These are phyloP conservation scores for Solanum paucissectum DNA, from an alignment of 257 asterid genomes.

Conservation along the genomic window DNA sequence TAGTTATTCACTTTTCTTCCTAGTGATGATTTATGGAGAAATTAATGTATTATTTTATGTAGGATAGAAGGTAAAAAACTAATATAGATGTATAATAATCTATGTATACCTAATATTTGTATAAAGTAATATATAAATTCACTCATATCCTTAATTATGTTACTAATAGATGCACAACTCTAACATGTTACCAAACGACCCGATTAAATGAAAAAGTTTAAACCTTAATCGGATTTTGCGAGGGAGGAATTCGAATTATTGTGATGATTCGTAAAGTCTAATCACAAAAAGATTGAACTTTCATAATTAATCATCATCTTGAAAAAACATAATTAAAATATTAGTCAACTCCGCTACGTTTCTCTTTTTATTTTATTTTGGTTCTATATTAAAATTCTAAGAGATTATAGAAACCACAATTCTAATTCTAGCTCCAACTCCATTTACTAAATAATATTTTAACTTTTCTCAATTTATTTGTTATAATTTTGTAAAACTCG, in stretches of 20 bases:
- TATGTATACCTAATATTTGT: too few relatives aligned
- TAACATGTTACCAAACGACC: accelerated
- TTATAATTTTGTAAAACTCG: background rate
- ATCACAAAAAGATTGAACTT: background rate
- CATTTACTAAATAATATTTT: background rate
- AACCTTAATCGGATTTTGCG: background rate
- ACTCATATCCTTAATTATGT: too few relatives aligned
- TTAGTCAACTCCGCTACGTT: background rate
- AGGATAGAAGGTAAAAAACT: too few relatives aligned
- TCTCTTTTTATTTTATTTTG: background rate
- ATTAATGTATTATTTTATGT: too few relatives aligned
- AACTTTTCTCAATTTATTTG: background rate
- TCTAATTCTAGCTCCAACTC: background rate
- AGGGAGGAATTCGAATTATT: background rate
- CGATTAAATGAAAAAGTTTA: too few relatives aligned
- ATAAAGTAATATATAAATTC: background rate
- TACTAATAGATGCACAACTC: background rate
- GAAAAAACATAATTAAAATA: background rate
- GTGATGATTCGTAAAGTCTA: background rate
- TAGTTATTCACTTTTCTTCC: too few relatives aligned
- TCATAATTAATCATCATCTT: too few relatives aligned
- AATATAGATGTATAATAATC: too few relatives aligned
- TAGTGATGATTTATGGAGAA: too few relatives aligned
- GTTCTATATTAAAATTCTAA: background rate
- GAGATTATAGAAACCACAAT: background rate